Evolutionary conservation across 768 basidiomycete genomes (phyloP).

Genomic region (Leucocoprinus birnbaumii): DNA sequence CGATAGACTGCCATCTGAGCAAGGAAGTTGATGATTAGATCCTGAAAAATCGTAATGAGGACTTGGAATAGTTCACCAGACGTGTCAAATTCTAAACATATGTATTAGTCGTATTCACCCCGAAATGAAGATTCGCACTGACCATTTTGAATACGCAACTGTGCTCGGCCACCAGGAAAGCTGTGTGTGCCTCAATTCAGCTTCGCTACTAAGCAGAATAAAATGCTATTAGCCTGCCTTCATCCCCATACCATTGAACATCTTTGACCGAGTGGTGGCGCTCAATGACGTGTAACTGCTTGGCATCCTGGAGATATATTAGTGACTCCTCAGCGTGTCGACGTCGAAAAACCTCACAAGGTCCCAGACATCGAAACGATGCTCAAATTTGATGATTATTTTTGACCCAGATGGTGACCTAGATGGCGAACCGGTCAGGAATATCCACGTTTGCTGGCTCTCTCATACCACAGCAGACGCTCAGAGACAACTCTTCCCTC

Average conservation of each 20-base stretch:
- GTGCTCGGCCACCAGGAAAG: constrained; percentile 9
- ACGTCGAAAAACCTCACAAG: not conserved
- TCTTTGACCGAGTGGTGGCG: not conserved
- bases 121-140: not conserved
- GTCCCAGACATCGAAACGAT: constrained; percentile 11
- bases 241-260: constrained; percentile 5
- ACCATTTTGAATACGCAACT: constrained; percentile 11
- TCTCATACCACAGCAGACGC: not conserved
- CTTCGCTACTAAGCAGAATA: not conserved
- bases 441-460: too few relatives aligned
- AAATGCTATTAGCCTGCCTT: not conserved
- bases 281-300: not conserved
- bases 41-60: not conserved
- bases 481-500: not conserved
- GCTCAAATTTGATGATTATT: constrained; percentile 6
- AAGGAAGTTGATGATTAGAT: not conserved
- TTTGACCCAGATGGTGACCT: constrained; percentile 9
- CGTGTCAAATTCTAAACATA: too few relatives aligned
- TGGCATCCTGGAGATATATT: not conserved
- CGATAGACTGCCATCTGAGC: constrained; percentile 8
- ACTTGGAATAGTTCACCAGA: not conserved
- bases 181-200: not conserved
- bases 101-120: too few relatives aligned
- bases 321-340: not conserved
- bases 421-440: not conserved